Base-by-base conservation (phyloP, 1,284 basidiomycete species). In the Inonotus hispidus region DNA sequence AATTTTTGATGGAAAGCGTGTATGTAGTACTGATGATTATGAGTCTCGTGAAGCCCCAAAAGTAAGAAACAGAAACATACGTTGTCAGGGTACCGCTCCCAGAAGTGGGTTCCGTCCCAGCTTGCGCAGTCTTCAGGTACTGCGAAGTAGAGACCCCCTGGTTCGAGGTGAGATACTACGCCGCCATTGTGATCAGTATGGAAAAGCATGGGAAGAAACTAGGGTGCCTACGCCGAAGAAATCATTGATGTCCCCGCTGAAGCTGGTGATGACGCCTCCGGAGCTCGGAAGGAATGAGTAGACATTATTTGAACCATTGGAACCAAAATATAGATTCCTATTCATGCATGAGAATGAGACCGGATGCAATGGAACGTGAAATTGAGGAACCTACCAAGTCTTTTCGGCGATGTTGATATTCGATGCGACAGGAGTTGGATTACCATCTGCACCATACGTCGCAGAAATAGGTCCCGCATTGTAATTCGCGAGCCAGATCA, bases 401-500 rank as follows among this genome's bases (percentile, higher is more conserved):
- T 78, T 70, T 11, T 79, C 81, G n/a, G 73, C 81, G 61, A 88
- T 66, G 32, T 67, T 70, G 37, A 87, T 61, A 64, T 72, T 74
- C 27, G 69, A 75, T 19, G 72, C 79, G 25, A 78, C 71, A 53
- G 85, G 77, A 37, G 74, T 68, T 0, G 84, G 77, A n/a, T 74
- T 68, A 2, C 83, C 83, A 39, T 74, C 63, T 1, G 76, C 70
- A 66, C 72, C 72, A 69, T 82, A 86, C 0, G 63, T 29, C 35
- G 72, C 71, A 19, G 82, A 82, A 66, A 87, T 85, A 3, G 85
- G 85, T 1, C 78, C 78, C 8, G 84, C 78, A 64, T 81, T 80
- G 73, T 72, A 77, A 68, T 81, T 83, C 4, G 75, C 83, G 14
- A 87, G 76, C 85, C 86, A 87, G 62, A 88, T 71, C 85, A 88